Conservation (phyloP, 2,329 filamentous ascomycete species). For the Nemania abortiva region DNA sequence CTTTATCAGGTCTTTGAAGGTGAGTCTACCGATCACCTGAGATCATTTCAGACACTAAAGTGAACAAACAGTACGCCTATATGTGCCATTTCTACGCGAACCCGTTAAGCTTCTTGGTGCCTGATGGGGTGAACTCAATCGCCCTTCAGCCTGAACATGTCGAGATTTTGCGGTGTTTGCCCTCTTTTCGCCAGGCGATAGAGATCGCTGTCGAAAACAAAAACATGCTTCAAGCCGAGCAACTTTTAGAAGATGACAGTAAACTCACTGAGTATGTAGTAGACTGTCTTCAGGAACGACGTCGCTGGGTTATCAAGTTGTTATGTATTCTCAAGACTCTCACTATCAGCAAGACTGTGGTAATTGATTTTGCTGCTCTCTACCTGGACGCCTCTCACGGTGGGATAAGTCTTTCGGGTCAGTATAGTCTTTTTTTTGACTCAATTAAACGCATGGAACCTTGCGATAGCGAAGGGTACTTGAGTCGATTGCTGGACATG, state of each 20-base stretch:
- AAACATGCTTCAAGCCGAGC: constrained; percentile 59
- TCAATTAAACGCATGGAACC: constrained; percentile 71
- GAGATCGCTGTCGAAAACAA: constrained; percentile 61
- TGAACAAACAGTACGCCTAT: constrained; percentile 76
- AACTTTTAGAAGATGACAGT: constrained; percentile 70
- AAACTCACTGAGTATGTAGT: constrained; percentile 58
- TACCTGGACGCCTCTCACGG: constrained; percentile 72
- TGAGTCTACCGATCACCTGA: constrained; percentile 49
- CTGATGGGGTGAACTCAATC: constrained; percentile 49
- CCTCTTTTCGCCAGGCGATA: constrained; percentile 73
- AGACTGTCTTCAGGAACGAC: constrained; percentile 54
- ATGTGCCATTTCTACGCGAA: constrained; percentile 91
- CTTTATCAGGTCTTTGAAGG: constrained; percentile 77
- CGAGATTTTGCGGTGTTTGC: constrained; percentile 74
- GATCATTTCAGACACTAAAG: constrained; percentile 15
- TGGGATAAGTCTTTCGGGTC: constrained; percentile 63
- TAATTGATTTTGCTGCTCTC: constrained; percentile 62
- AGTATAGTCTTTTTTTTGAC: constrained; percentile 66
- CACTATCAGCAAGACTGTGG: constrained; percentile 50
- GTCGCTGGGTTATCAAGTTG: constrained; percentile 57
- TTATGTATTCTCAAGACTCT: constrained; percentile 64
- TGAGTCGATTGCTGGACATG: constrained; percentile 57
- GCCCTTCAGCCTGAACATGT: constrained; percentile 70
- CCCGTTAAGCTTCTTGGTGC: constrained; percentile 74
- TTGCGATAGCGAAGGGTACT: constrained; percentile 58